Evolutionary conservation across 2,329 filamentous ascomycete genomes (phyloP).

Genomic region (Harringtonia aguacate): DNA sequence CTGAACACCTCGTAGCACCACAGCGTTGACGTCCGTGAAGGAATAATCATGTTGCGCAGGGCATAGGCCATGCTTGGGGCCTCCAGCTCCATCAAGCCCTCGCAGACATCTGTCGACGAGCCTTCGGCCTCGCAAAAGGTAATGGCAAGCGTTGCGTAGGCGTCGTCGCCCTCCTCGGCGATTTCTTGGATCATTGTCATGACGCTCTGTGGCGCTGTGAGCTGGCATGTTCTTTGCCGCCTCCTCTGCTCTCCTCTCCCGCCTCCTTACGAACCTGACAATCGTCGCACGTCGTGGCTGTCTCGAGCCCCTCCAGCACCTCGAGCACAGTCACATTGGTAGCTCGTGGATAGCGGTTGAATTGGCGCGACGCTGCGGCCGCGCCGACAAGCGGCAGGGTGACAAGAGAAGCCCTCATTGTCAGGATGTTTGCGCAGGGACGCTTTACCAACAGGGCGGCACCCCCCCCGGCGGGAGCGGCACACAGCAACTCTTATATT

Average conservation of each 20-base stretch:
- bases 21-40: slow-evolving; percentile 36
- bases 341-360: no score
- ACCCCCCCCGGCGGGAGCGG: no score
- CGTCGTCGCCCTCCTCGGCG: slow-evolving; percentile 21
- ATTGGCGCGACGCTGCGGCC: no score
- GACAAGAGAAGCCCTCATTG: no score
- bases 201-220: slow-evolving; percentile 9
- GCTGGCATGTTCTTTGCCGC: no score
- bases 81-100: slow-evolving; percentile 38
- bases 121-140: slow-evolving; percentile 14
- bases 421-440: no score
- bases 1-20: slow-evolving; percentile 44
- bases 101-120: slow-evolving; percentile 44
- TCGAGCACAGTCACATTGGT: no score
- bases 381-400: no score
- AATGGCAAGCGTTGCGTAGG: slow-evolving; percentile 15
- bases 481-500: no score
- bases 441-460: no score
- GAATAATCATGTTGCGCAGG: slow-evolving; percentile 34
- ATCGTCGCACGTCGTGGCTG: neutral
- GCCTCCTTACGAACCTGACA: neutral
- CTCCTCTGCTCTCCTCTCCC: no score
- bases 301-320: no score
- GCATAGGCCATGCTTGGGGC: slow-evolving; percentile 40
- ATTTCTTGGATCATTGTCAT: slow-evolving; percentile 23